A percentile compares a stretch with the other conserved stretches of the same genome.
phyloP scores from a whole-genome alignment of 2,329 filamentous ascomycete genomes.

The Botrytis hyacinthi region DNA sequence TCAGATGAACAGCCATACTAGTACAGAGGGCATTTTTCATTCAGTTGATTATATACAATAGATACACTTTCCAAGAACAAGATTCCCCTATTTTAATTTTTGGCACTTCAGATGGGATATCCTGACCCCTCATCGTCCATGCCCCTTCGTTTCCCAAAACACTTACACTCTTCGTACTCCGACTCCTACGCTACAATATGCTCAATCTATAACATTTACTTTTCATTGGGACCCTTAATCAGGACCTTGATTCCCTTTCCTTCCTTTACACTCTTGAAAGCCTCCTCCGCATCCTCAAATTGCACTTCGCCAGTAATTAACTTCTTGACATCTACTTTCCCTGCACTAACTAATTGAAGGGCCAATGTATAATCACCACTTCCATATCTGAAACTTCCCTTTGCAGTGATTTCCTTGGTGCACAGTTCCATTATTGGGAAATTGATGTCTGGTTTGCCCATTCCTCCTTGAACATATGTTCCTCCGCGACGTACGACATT shows the following conservation, averaged over 20 bases:
- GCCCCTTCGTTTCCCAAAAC: not conserved
- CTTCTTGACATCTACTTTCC: conserved; percentile 76
- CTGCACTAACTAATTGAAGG: conserved; percentile 69
- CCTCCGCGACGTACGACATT: conserved; percentile 70
- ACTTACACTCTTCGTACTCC: not conserved
- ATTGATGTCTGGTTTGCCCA: conserved; percentile 82
- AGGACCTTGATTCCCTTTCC: conserved; percentile 74
- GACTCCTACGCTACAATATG: not conserved
- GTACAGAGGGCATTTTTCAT: not conserved
- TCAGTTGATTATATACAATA: not conserved
- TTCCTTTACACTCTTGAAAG: conserved; percentile 81
- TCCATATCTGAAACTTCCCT: conserved; percentile 87
- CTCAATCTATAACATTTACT: conserved; percentile 17
- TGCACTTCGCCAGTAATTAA: conserved; percentile 74
- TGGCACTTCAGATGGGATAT: not conserved
- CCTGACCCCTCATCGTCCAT: not conserved
- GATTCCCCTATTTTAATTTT: not conserved
- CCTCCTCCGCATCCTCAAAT: conserved; percentile 80
- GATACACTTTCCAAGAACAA: not conserved
- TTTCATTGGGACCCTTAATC: conserved; percentile 60
- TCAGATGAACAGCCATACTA: not conserved
- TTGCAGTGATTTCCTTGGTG: conserved; percentile 82
- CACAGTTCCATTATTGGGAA: conserved; percentile 93
- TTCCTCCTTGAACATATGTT: conserved; percentile 81
- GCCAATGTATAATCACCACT: conserved; percentile 79